A percentile compares a stretch with the other conserved stretches of the same genome.
Conservation (phyloP, 345 rosid species). For the Kernera saxatilis region DNA sequence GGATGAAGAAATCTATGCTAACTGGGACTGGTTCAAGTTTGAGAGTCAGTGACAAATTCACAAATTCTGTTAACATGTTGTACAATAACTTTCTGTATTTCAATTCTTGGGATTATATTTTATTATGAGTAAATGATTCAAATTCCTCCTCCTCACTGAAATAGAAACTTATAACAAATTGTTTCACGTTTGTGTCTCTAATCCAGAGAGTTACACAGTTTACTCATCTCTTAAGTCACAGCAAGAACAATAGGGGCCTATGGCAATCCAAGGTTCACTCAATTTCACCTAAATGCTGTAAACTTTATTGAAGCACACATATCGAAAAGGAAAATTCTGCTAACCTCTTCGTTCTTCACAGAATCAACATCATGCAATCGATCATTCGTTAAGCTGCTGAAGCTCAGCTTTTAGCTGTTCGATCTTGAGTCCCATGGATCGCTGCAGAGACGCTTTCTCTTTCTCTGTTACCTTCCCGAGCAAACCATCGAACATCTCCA, state of each 20-base stretch:
- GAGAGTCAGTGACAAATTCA: slow-evolving; percentile 34
- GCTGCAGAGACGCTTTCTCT: slow-evolving; percentile 54
- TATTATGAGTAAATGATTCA: slow-evolving; percentile 11
- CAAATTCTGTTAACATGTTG: neutral
- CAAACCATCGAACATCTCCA: slow-evolving; percentile 58
- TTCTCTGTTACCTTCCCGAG: slow-evolving; percentile 53
- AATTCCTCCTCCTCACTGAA: neutral
- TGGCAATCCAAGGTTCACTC: neutral
- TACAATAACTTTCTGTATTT: slow-evolving; percentile 6
- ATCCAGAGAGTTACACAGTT: neutral
- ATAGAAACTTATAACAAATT: neutral
- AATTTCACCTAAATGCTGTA: neutral
- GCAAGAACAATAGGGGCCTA: neutral
- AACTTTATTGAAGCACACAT: slow-evolving; percentile 10
- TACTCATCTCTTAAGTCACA: neutral
- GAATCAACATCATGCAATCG: neutral
- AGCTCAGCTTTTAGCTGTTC: slow-evolving; percentile 97
- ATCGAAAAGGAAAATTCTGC: neutral
- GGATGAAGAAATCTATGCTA: slow-evolving; percentile 60
- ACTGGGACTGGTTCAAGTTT: slow-evolving; percentile 93
- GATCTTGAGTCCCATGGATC: slow-evolving; percentile 97
- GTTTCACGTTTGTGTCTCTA: too few relatives aligned
- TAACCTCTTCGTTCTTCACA: slow-evolving; percentile 13
- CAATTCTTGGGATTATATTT: neutral
- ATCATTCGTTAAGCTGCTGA: slow-evolving; percentile 69